Evolutionary conservation across 2,329 filamentous ascomycete genomes (phyloP).

Genomic region (Pestalotiopsis sp.): DNA sequence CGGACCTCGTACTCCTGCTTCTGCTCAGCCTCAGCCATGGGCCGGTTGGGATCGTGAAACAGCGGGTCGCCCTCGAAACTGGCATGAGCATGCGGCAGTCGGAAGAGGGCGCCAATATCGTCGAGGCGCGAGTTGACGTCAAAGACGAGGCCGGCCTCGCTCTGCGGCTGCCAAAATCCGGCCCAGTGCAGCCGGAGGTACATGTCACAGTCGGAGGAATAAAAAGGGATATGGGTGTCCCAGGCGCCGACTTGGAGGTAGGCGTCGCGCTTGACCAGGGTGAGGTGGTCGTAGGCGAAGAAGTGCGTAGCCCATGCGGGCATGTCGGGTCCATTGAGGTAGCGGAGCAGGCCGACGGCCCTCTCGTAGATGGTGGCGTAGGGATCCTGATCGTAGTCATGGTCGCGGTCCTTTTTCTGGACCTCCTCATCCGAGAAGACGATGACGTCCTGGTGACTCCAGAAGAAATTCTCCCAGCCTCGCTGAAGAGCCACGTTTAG

Average conservation of each 20-base stretch:
- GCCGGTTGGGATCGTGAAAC: conserved; percentile 22
- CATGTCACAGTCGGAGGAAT: conserved; percentile 48
- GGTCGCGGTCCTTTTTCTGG: conserved; percentile 34
- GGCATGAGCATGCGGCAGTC: conserved; percentile 36
- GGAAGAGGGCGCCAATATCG: conserved; percentile 43
- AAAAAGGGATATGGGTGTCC: conserved; percentile 52
- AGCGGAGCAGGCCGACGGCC: conserved; percentile 30
- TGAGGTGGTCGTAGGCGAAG: conserved; percentile 52
- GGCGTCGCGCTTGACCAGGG: conserved; percentile 46
- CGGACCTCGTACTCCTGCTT: conserved; percentile 29
- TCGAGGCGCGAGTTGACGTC: conserved; percentile 43
- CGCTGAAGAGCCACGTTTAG: conserved; percentile 41
- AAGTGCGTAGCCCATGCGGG: conserved; percentile 48
- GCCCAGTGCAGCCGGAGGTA: conserved; percentile 44
- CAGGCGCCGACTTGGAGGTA: conserved; percentile 45
- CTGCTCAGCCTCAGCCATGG: conserved; percentile 27
- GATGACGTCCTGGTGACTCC: conserved; percentile 50
- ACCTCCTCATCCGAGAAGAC: conserved; percentile 43
- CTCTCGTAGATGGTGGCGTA: conserved; percentile 36
- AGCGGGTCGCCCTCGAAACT: conserved; percentile 34
- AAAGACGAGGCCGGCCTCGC: conserved; percentile 40
- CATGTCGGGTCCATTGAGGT: conserved; percentile 34
- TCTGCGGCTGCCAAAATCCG: conserved; percentile 40
- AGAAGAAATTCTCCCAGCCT: conserved; percentile 48
- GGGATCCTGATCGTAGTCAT: conserved; percentile 35